Conservation (phyloP, 176 grass and related monocot genomes). For the Aegilops bicornis region DNA sequence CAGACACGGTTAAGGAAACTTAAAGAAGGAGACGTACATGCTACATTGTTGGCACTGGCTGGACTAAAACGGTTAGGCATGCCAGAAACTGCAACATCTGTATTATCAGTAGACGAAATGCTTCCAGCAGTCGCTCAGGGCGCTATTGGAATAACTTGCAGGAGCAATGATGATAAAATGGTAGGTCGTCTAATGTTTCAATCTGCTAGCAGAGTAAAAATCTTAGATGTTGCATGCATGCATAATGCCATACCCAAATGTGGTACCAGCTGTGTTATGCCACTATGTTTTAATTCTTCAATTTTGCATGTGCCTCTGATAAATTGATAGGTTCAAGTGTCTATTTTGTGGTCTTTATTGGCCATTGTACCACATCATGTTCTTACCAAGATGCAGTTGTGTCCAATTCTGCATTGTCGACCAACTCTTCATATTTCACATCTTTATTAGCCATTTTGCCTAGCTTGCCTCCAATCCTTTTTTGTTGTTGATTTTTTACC, state of each 20-base stretch:
- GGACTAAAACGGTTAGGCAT: conserved; percentile 85
- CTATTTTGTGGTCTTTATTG: background rate
- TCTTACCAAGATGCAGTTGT: background rate
- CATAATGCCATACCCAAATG: conserved; percentile 21
- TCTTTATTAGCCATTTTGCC: background rate
- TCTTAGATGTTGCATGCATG: background rate
- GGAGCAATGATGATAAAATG: conserved; percentile 96
- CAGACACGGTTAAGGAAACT: conserved; percentile 94
- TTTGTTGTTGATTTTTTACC: conserved; percentile 12
- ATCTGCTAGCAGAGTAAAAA: conserved; percentile 11
- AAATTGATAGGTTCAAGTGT: background rate
- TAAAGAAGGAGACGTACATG: conserved; percentile 74
- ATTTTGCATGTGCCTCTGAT: background rate
- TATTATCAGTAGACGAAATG: conserved; percentile 91
- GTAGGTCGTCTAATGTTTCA: conserved; percentile 44
- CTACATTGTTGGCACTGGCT: conserved; percentile 88
- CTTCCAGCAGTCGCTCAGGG: conserved; percentile 99
- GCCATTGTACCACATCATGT: background rate
- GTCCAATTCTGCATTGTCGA: background rate
- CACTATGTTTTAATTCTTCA: background rate
- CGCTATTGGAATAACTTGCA: conserved; percentile 98
- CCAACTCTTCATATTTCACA: conserved; percentile 1
- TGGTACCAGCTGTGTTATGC: background rate
- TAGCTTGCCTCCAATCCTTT: background rate
- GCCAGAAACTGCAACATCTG: conserved; percentile 71